These are phyloP conservation scores for Amyloporia xantha DNA, from an alignment of 768 basidiomycete genomes.

Conservation along the genomic window DNA sequence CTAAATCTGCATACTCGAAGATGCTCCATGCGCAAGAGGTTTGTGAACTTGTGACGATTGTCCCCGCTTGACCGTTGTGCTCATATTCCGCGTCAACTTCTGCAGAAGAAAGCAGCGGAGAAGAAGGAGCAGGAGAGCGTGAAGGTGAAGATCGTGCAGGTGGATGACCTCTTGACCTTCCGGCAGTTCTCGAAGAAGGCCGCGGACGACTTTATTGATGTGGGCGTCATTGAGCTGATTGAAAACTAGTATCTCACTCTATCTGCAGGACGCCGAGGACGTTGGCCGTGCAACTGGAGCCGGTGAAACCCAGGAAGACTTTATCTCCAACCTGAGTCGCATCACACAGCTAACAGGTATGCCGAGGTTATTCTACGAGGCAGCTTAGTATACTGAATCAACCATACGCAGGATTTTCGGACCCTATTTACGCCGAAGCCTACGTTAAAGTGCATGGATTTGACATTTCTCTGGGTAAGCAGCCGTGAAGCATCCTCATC, in stretches of 20 bases:
- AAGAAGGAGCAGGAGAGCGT: constrained; percentile 78
- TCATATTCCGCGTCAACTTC: background rate
- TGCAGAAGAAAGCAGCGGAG: constrained; percentile 81
- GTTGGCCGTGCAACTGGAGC: constrained; percentile 85
- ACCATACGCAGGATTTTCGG: constrained; percentile 77
- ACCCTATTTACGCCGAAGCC: constrained; percentile 97
- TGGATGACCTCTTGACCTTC: constrained; percentile 90
- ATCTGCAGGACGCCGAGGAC: constrained; percentile 78
- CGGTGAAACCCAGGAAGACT: constrained; percentile 80
- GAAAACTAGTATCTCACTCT: background rate
- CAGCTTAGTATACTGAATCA: no score
- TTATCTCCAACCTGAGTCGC: constrained; percentile 87
- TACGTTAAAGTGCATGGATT: constrained; percentile 98
- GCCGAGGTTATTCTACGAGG: no score
- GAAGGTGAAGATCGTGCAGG: constrained; percentile 71
- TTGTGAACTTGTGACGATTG: constrained; percentile 12
- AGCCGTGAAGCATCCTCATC: background rate
- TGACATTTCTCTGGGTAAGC: constrained; percentile 83
- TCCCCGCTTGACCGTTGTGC: background rate
- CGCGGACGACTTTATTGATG: constrained; percentile 71
- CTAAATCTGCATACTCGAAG: constrained; percentile 85
- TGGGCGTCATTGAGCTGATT: constrained; percentile 24
- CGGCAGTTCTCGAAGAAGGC: constrained; percentile 94
- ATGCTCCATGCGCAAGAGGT: constrained; percentile 97
- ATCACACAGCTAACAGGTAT: constrained; percentile 90